Evolutionary conservation across 176 grass and related monocot genomes (phyloP).

Genomic region (Aegilops bicornis): DNA sequence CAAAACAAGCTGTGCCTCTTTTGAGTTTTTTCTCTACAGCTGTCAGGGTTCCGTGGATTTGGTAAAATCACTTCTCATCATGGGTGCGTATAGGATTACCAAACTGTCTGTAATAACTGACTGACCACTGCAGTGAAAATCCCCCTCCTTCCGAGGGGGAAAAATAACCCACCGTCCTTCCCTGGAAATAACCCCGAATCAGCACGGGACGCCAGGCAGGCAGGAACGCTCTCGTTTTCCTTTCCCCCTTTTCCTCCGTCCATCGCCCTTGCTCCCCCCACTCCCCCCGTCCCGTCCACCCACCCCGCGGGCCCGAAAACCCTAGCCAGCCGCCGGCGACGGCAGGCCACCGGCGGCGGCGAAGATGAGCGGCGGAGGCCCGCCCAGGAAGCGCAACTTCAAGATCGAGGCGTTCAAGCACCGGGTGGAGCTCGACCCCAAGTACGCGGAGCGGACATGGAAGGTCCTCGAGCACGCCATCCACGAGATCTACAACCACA

Average conservation of each 20-base stretch:
- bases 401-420: constrained; percentile 96
- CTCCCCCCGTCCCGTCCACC: constrained; percentile 2
- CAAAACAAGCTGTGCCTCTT: neutral
- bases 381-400: constrained; percentile 76
- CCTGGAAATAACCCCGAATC: neutral
- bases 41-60: neutral
- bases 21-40: neutral
- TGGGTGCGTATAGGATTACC: neutral
- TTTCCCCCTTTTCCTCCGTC: neutral
- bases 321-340: constrained; percentile 28
- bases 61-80: neutral
- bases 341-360: neutral
- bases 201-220: neutral
- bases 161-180: no score
- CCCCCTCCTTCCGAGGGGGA: neutral
- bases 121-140: neutral
- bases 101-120: neutral
- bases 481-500: constrained; percentile 98
- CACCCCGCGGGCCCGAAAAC: constrained; percentile 23
- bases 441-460: constrained; percentile 96
- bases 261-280: neutral
- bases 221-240: neutral
- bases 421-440: constrained; percentile 91
- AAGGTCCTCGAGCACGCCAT: constrained; percentile 88
- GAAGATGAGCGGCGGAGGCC: constrained; percentile 56